phyloP scores from a whole-genome alignment of 208 protist genomes.

The Trypanosoma rangeli region DNA sequence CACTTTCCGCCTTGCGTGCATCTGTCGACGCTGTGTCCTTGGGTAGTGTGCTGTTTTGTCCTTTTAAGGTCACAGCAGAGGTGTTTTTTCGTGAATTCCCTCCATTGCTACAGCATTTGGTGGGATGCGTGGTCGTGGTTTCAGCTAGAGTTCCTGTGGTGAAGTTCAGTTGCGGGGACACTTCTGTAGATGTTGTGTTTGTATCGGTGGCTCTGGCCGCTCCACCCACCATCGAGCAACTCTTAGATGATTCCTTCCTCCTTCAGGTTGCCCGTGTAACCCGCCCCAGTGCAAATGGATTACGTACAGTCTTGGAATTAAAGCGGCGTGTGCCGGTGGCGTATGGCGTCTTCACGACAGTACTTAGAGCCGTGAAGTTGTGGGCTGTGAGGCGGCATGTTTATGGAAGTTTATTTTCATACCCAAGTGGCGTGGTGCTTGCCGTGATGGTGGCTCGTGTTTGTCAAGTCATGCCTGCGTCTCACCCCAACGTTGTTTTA shows the following conservation, averaged over 20 bases:
- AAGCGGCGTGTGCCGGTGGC: constrained; percentile 45
- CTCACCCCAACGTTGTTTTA: constrained; percentile 75
- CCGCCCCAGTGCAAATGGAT: constrained; percentile 67
- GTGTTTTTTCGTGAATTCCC: constrained; percentile 67
- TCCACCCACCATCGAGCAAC: constrained; percentile 53
- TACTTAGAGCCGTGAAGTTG: constrained; percentile 75
- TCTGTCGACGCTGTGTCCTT: background rate
- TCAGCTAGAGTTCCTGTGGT: constrained; percentile 81
- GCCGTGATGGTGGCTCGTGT: constrained; percentile 95
- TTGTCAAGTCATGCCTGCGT: constrained; percentile 92
- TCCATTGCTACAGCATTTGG: constrained; percentile 26
- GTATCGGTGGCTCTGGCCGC: constrained; percentile 46
- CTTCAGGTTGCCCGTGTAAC: constrained; percentile 47
- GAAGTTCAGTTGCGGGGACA: constrained; percentile 56
- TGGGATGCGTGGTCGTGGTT: constrained; percentile 55
- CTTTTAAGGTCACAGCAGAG: constrained; percentile 37
- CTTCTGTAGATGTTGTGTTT: constrained; percentile 81
- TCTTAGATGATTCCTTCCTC: constrained; percentile 64
- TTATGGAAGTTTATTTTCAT: constrained; percentile 96
- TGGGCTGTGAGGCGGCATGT: constrained; percentile 87
- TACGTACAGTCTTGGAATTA: constrained; percentile 78
- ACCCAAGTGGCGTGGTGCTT: constrained; percentile 95
- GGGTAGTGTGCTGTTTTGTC: constrained; percentile 53
- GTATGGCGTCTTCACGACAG: constrained; percentile 43
- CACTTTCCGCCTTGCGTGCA: background rate